Evolutionary conservation across 176 grass and related monocot species (phyloP).

Genomic region (Oryza meridionalis): DNA sequence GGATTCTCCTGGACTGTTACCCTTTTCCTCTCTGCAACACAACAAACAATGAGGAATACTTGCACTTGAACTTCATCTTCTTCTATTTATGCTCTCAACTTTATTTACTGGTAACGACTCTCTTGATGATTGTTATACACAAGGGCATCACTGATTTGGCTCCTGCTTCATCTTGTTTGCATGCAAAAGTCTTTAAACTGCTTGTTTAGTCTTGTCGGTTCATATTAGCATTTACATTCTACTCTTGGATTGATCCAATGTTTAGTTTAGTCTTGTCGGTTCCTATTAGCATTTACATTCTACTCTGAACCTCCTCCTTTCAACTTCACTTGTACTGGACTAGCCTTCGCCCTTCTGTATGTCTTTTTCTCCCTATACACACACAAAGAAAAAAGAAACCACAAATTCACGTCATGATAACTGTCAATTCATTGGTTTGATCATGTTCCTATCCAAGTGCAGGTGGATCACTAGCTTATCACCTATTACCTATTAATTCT

Average conservation of each 20-base stretch:
- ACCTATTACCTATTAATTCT: background rate
- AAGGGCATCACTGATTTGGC: background rate
- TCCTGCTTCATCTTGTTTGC: background rate
- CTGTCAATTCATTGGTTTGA: background rate
- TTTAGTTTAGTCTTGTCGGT: background rate
- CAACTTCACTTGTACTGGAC: background rate
- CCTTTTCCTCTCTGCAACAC: background rate
- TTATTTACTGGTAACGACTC: too few relatives aligned
- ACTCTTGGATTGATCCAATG: background rate
- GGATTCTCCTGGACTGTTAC: too few relatives aligned
- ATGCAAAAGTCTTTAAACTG: background rate
- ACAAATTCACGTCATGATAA: background rate
- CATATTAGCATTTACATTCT: background rate
- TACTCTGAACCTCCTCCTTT: background rate
- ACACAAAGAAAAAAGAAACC: background rate
- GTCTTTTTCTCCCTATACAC: background rate
- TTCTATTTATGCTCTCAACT: too few relatives aligned
- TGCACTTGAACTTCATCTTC: too few relatives aligned
- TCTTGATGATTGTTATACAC: background rate
- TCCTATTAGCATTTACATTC: conserved; percentile 1
- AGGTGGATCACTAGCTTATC: background rate
- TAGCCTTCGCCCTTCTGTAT: background rate
- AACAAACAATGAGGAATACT: background rate
- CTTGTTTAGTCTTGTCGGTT: background rate
- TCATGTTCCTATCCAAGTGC: background rate